phyloP scores from a whole-genome alignment of 352 stramenopile genomes.

The Pythium insidiosum region DNA sequence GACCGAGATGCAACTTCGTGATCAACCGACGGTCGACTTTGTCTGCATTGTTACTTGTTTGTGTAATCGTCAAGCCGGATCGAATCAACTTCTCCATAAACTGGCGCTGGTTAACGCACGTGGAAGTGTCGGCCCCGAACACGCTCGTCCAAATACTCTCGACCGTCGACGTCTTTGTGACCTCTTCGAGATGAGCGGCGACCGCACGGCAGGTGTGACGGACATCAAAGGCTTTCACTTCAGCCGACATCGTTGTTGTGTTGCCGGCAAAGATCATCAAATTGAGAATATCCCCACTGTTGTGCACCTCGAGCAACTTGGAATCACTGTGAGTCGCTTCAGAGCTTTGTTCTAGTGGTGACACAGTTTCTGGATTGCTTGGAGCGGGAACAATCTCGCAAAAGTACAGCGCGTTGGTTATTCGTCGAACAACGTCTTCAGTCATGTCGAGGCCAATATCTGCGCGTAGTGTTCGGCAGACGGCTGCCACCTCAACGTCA shows the following conservation, averaged over 20 bases:
- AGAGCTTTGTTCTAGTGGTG: not conserved
- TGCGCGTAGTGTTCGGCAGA: constrained; percentile 22
- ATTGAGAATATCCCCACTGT: constrained; percentile 24
- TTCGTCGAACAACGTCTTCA: constrained; percentile 22
- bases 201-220: constrained; percentile 23
- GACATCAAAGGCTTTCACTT: constrained; percentile 27
- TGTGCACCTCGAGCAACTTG: constrained; percentile 25
- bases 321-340: constrained; percentile 15
- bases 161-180: constrained; percentile 18
- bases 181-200: constrained; percentile 20
- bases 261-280: constrained; percentile 15
- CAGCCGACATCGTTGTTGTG: constrained; percentile 8
- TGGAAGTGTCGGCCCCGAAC: constrained; percentile 20
- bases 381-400: constrained; percentile 19
- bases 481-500: constrained; percentile 11
- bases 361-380: not conserved
- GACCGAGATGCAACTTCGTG: constrained; percentile 28
- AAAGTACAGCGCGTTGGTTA: constrained; percentile 35
- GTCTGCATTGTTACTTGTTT: too few species aligned
- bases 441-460: constrained; percentile 17
- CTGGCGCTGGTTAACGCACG: constrained; percentile 24
- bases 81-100: constrained; percentile 35
- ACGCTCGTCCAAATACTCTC: constrained; percentile 38
- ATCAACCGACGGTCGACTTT: too few species aligned
- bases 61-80: constrained; percentile 21